These are phyloP conservation scores for Fusarium sp. DNA, from an alignment of 2,329 filamentous ascomycete species.

Conservation along the genomic window DNA sequence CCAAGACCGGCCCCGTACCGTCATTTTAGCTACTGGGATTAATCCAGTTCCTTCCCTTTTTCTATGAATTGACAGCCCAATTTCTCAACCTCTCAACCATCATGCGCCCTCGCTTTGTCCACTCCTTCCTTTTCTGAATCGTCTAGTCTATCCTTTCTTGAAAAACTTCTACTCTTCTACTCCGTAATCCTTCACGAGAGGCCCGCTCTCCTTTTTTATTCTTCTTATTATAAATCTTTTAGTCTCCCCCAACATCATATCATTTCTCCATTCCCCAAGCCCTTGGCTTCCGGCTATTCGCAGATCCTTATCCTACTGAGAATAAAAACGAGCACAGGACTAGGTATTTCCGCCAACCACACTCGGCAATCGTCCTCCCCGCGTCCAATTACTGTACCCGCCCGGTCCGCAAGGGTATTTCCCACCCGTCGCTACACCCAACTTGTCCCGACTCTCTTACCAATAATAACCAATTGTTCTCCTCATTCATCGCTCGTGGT, in stretches of 20 bases:
- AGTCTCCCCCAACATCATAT: constrained; percentile 18
- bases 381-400: constrained; percentile 40
- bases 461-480: constrained; percentile 46
- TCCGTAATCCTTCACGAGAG: neutral
- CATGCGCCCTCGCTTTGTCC: constrained; percentile 27
- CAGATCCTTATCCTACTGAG: constrained; percentile 41
- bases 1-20: constrained; percentile 37
- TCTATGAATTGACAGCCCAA: constrained; percentile 24
- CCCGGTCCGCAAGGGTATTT: constrained; percentile 37
- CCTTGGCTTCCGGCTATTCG: constrained; percentile 35
- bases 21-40: constrained; percentile 40
- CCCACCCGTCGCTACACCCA: constrained; percentile 27
- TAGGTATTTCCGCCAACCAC: constrained; percentile 37
- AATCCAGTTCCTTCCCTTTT: constrained; percentile 24
- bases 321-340: constrained; percentile 17
- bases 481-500: constrained; percentile 40
- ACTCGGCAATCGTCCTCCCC: constrained; percentile 45
- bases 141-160: constrained; percentile 18
- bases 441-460: constrained; percentile 32
- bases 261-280: constrained; percentile 19
- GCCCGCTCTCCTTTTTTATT: constrained; percentile 23
- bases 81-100: constrained; percentile 35
- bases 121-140: constrained; percentile 25
- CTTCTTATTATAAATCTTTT: neutral
- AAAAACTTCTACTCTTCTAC: constrained; percentile 5